A percentile compares a stretch with the other conserved stretches of the same genome.
phyloP scores from a whole-genome alignment of 2,329 filamentous ascomycete species.

The Boeremia lycopersici region DNA sequence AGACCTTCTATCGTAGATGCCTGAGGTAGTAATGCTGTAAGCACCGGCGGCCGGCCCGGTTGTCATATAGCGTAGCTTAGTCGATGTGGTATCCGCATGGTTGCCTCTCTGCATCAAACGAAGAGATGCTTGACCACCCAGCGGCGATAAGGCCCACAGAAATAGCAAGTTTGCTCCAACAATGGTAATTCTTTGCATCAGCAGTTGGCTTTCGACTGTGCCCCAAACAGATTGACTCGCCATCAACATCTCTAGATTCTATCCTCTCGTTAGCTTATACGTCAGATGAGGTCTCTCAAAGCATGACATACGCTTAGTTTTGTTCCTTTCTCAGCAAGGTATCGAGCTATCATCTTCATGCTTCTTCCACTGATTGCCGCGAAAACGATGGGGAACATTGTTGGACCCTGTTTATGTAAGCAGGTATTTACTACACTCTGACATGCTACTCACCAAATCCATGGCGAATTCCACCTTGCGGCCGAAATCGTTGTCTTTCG shows the following conservation, averaged over 20 bases:
- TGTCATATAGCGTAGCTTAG: too few species aligned
- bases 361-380: constrained; percentile 44
- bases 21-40: neutral
- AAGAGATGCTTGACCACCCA: constrained; percentile 47
- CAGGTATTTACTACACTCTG: neutral
- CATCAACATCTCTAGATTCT: constrained; percentile 45
- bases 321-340: constrained; percentile 38
- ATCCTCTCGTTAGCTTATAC: neutral
- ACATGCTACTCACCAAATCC: constrained; percentile 22
- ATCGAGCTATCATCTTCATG: constrained; percentile 46
- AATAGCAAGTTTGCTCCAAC: constrained; percentile 42
- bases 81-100: too few species aligned
- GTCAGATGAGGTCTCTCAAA: neutral
- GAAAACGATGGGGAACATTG: constrained; percentile 46
- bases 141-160: constrained; percentile 45
- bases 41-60: constrained; percentile 19
- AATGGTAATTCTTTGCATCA: constrained; percentile 37
- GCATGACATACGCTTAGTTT: constrained; percentile 35
- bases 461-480: constrained; percentile 37
- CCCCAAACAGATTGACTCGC: constrained; percentile 48
- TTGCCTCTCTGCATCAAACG: constrained; percentile 31
- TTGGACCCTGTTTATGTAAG: constrained; percentile 32
- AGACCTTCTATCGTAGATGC: constrained; percentile 14
- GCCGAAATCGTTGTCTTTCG: constrained; percentile 28
- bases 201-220: constrained; percentile 42